Evolutionary conservation across 2,329 filamentous ascomycete species (phyloP), one percentile per base, ranked within the genome.

Genomic region (Monilinia vaccinii-corymbosi): DNA sequence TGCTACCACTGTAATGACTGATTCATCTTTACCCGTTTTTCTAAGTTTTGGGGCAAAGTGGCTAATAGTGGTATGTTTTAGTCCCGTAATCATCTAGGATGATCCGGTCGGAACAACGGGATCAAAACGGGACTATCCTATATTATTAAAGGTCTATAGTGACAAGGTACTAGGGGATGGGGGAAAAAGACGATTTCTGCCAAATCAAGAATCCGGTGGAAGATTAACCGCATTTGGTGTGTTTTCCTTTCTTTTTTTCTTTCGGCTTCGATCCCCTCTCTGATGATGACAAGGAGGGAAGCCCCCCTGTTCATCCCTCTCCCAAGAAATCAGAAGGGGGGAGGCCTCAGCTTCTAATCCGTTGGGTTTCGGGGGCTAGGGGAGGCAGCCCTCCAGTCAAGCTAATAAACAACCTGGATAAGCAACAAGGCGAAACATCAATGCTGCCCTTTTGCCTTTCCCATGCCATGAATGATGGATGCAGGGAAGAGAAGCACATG

Each of bases 121-220:
- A 28, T 28, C 25, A 28, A 28, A 28, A 28, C 25, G 25, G 25
- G 25, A 28, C 25, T 28, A 28, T 28, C 25, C 25, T 28, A 28
- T 28, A n/a, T n/a, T 7, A 40, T 8, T 9, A 28, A 40, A 52
- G 34, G 34, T 40, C 34, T 51, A 28, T 28, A 28, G 25, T 28
- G n/a, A 28, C 25, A 28, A 28, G 25, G 25, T 28, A 28, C 25
- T 6, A 28, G 25, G 25, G 25, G 25, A 28, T 28, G 25, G 25
- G 31, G 32, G 48, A 21, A 40, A 40, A 40, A 52, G 49, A 52
- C 49, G 49, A 51, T 28, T 51, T 51, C 49, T 51, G 21, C 42
- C 53, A 48, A 56, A 56, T 47, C 42, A 38, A 56, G 53, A 48
- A 56, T 56, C 25, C 42, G 31, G 48, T 56, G 21, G 21, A 48